A percentile compares a stretch with the other conserved stretches of the same genome.
phyloP scores from a whole-genome alignment of 2,329 filamentous ascomycete genomes.

The Aspergillus aculeatinus region DNA sequence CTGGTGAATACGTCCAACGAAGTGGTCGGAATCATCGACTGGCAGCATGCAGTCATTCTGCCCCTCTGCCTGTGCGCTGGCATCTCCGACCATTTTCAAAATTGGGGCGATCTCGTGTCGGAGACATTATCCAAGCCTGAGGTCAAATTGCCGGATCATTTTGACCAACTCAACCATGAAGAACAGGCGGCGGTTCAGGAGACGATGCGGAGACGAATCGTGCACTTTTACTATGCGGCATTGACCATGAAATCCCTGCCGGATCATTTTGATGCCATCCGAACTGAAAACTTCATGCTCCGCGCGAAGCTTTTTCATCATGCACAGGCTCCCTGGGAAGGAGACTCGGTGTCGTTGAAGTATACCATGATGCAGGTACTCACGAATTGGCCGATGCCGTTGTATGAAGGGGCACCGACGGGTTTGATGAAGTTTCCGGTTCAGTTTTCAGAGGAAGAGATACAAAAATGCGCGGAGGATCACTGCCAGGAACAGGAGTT shows the following conservation, averaged over 20 bases:
- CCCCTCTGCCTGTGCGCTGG: slow-evolving; percentile 30
- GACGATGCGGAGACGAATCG: slow-evolving; percentile 20
- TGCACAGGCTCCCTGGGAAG: slow-evolving; percentile 30
- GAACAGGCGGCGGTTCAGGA: slow-evolving; percentile 25
- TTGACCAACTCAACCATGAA: slow-evolving; percentile 19
- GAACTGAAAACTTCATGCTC: slow-evolving; percentile 21
- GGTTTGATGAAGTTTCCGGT: slow-evolving; percentile 17
- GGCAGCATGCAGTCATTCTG: slow-evolving; percentile 31
- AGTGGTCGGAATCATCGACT: slow-evolving; percentile 32
- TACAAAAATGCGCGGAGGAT: slow-evolving; percentile 1
- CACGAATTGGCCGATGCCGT: slow-evolving; percentile 24
- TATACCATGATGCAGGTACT: slow-evolving; percentile 22
- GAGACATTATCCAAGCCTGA: slow-evolving; percentile 24
- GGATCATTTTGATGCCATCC: slow-evolving; percentile 26
- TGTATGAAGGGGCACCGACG: slow-evolving; percentile 9
- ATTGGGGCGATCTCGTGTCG: slow-evolving; percentile 32
- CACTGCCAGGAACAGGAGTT: slow-evolving; percentile 23
- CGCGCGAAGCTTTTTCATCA: slow-evolving; percentile 25
- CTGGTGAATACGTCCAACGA: slow-evolving; percentile 26
- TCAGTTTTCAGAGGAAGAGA: slow-evolving; percentile 22
- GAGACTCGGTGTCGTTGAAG: slow-evolving; percentile 27
- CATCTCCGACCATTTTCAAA: slow-evolving; percentile 36
- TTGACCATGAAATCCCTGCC: slow-evolving; percentile 24
- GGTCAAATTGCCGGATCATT: slow-evolving; percentile 25
- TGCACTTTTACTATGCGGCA: slow-evolving; percentile 29